Evolutionary conservation across 805 yeast species (phyloP).

Genomic region (Myxozyma mucilagina): DNA sequence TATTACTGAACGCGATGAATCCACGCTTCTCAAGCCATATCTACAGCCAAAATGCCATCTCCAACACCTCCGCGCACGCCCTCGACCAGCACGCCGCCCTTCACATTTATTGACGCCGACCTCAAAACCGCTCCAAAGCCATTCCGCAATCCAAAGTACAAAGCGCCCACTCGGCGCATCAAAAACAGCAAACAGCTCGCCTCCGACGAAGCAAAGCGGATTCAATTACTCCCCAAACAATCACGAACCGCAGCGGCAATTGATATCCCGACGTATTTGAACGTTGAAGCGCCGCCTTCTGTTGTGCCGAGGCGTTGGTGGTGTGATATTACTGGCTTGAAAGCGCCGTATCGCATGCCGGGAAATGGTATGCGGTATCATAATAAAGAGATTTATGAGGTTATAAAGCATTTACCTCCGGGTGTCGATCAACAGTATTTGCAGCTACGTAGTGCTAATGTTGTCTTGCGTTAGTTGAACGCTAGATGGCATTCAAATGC

Average conservation of each 20-base stretch:
- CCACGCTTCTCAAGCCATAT: no score
- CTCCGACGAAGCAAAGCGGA: conserved; percentile 74
- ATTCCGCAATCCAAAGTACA: conserved; percentile 60
- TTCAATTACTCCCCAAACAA: conserved; percentile 42
- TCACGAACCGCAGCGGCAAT: conserved; percentile 36
- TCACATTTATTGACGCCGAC: conserved; percentile 35
- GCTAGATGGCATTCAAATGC: no score
- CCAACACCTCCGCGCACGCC: background rate
- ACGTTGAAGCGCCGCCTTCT: conserved; percentile 84
- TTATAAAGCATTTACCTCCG: conserved; percentile 73
- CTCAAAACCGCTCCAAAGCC: conserved; percentile 31
- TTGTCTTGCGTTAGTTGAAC: conserved; percentile 50
- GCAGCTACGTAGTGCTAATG: conserved; percentile 83
- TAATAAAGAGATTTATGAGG: conserved; percentile 80
- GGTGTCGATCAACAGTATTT: conserved; percentile 93
- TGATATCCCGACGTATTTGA: conserved; percentile 60
- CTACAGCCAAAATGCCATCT: background rate
- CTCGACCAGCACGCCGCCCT: conserved; percentile 5
- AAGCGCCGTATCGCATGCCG: conserved; percentile 73
- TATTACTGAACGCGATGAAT: no score
- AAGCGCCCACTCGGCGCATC: conserved; percentile 58
- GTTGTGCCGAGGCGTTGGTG: conserved; percentile 76
- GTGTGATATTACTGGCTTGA: conserved; percentile 91
- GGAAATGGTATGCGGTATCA: conserved; percentile 68
- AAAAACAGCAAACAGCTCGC: conserved; percentile 73